phyloP scores from a whole-genome alignment of 768 basidiomycete species.

The Leccinum variicolor region DNA sequence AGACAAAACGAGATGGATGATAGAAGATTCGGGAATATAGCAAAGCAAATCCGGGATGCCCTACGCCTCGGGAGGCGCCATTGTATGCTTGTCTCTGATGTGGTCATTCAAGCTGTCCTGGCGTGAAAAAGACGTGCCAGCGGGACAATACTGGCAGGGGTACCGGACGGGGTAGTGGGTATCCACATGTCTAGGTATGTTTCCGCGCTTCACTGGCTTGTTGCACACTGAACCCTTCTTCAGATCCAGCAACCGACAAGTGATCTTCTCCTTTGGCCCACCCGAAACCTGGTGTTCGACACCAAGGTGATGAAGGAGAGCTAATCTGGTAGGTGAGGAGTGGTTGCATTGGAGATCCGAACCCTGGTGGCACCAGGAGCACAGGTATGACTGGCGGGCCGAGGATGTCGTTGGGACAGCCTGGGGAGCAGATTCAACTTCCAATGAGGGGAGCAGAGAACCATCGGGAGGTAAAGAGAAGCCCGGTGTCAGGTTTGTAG shows the following conservation, averaged over 20 bases:
- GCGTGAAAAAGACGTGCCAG: conserved; percentile 19
- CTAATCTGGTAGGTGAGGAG: background rate
- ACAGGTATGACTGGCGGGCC: background rate
- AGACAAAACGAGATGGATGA: background rate
- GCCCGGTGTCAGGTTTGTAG: background rate
- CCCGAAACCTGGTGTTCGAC: conserved; percentile 7
- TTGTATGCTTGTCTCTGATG: conserved; percentile 6
- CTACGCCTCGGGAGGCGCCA: background rate
- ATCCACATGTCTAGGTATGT: conserved; percentile 16
- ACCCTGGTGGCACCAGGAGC: conserved; percentile 11
- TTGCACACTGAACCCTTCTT: conserved; percentile 5
- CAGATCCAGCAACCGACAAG: conserved; percentile 12
- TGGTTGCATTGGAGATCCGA: background rate
- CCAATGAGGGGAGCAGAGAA: background rate
- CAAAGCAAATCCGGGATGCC: background rate
- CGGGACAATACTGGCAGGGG: conserved; percentile 11
- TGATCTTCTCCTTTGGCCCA: background rate
- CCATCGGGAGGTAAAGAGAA: background rate
- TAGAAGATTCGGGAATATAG: background rate
- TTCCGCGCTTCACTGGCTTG: conserved; percentile 2
- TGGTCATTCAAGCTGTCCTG: conserved; percentile 16
- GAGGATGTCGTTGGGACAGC: background rate
- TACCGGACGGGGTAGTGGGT: conserved; percentile 17
- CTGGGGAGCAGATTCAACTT: background rate
- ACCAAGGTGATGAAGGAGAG: conserved; percentile 18